Conservation (phyloP, 2,329 filamentous ascomycete species). For the Thermoascus crustaceus region DNA sequence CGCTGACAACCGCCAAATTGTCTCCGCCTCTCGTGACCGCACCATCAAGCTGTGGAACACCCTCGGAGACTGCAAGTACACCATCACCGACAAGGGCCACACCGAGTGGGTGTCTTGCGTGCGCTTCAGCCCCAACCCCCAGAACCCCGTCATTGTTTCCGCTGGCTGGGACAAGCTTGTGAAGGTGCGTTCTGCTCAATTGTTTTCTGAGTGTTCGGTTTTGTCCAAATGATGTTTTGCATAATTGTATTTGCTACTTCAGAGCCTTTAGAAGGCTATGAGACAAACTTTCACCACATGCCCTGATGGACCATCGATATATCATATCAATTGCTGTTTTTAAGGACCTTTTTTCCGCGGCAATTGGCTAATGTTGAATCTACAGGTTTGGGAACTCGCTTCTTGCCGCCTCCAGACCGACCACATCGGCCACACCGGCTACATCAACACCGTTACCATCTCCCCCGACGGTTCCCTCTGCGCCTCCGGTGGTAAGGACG, state of each 20-base stretch:
- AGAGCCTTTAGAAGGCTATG: conserved; percentile 84
- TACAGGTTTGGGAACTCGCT: conserved; percentile 96
- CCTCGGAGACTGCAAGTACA: conserved; percentile 99
- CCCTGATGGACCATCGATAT: conserved; percentile 30
- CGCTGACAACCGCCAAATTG: conserved; percentile 99
- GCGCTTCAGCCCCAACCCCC: conserved; percentile 98
- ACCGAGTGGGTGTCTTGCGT: conserved; percentile 99
- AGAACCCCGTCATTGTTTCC: conserved; percentile 99
- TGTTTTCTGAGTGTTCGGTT: conserved; percentile 8
- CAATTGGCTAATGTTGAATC: not conserved
- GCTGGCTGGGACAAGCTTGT: conserved; percentile 99
- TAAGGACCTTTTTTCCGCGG: not conserved
- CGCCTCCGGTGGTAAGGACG: conserved; percentile 98
- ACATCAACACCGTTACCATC: conserved; percentile 99
- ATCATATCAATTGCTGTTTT: conserved; percentile 1
- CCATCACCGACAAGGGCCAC: conserved; percentile 99
- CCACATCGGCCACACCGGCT: conserved; percentile 99
- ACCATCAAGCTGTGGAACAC: conserved; percentile 99
- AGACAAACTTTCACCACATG: conserved; percentile 86
- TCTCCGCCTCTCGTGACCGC: conserved; percentile 95
- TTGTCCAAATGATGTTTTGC: conserved; percentile 79
- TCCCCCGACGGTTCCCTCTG: conserved; percentile 98
- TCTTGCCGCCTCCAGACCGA: conserved; percentile 99
- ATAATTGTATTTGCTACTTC: conserved; percentile 99
- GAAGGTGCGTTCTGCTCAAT: conserved; percentile 65